Conservation (phyloP, 352 stramenopile species). For the Globisporangium splendens region DNA sequence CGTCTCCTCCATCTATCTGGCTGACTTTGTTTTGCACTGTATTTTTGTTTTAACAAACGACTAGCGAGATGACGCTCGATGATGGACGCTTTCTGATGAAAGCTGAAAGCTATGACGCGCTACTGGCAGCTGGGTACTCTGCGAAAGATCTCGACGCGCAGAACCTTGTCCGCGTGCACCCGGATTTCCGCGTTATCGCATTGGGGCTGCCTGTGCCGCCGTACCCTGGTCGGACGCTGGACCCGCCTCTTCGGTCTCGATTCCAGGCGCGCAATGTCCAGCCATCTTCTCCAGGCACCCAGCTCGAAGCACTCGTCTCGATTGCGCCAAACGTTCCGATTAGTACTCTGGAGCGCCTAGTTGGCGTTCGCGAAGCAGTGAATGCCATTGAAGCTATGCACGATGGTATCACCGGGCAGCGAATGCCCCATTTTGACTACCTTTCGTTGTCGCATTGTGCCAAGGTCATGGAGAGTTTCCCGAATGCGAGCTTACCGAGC, state of each 20-base stretch:
- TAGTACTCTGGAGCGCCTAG: conserved; percentile 54
- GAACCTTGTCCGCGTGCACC: conserved; percentile 84
- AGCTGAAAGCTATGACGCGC: conserved; percentile 70
- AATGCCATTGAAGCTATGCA: conserved; percentile 68
- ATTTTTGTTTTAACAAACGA: conserved; percentile 7
- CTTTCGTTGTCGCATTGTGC: conserved; percentile 59
- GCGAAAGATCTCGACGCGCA: conserved; percentile 39
- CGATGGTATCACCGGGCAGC: conserved; percentile 29
- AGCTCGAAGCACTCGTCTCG: conserved; percentile 50
- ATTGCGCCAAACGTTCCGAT: conserved; percentile 48
- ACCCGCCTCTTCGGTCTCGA: conserved; percentile 82
- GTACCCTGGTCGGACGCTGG: conserved; percentile 80
- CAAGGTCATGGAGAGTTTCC: conserved; percentile 49
- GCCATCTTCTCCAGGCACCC: conserved; percentile 55
- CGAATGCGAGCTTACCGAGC: conserved; percentile 28
- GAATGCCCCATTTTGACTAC: conserved; percentile 75
- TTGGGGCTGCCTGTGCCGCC: conserved; percentile 84
- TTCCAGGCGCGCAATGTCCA: conserved; percentile 80
- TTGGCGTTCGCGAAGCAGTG: conserved; percentile 64
- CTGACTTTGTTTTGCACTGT: not conserved
- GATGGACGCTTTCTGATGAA: conserved; percentile 93
- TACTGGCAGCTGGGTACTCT: conserved; percentile 54
- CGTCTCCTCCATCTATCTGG: no score
- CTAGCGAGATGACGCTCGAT: conserved; percentile 90
- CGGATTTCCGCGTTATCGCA: conserved; percentile 92